Evolutionary conservation across 2,329 filamentous ascomycete species (phyloP).

Genomic region (Aspergillus clavatus): DNA sequence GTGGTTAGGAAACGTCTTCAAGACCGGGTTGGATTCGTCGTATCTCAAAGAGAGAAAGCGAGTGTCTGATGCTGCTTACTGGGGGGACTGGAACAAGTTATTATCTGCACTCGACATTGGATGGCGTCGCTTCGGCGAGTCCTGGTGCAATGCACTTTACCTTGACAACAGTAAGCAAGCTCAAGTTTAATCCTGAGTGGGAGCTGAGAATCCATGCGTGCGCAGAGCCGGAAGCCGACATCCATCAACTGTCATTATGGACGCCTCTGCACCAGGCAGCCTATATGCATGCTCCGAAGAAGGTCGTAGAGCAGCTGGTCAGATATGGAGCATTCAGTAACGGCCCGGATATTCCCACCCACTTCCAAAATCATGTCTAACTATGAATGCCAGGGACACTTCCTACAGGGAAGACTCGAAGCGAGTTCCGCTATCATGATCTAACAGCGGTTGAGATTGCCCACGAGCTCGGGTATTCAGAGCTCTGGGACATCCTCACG

Average conservation of each 20-base stretch:
- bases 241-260: background rate
- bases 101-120: background rate
- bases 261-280: constrained; percentile 3
- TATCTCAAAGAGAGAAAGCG: background rate
- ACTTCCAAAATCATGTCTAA: background rate
- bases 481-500: background rate
- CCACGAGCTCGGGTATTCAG: constrained; percentile 1
- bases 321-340: background rate
- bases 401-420: background rate
- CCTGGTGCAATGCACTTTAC: background rate
- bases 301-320: background rate
- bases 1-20: background rate
- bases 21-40: background rate
- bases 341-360: background rate
- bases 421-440: background rate
- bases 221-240: background rate
- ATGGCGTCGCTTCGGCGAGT: background rate
- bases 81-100: background rate
- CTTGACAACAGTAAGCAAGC: background rate
- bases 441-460: constrained; percentile 2
- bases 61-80: background rate
- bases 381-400: background rate
- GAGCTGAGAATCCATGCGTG: background rate
- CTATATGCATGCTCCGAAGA: constrained; percentile 2
- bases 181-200: background rate